Evolutionary conservation across 2,329 filamentous ascomycete genomes (phyloP), one percentile per base, ranked within the genome.

Genomic region (Fusarium papillatum): DNA sequence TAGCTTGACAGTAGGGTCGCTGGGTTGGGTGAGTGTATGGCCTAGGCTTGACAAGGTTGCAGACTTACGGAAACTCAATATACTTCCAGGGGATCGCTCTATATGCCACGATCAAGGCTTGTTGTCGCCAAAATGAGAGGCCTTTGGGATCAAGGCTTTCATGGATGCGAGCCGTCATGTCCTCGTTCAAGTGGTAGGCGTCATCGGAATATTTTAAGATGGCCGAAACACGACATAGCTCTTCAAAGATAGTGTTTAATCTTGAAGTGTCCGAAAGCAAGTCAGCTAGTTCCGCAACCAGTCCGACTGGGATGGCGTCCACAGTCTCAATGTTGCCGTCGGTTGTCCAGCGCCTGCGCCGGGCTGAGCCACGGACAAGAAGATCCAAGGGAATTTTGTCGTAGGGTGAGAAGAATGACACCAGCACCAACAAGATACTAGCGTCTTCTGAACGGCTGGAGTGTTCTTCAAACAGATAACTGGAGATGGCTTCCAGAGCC

Each of bases 241-340:
- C 74, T 41, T 22, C 34, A 68, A 78, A 69, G 17, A 68, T 59
- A 13, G 22, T 48, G 60, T 16, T 55, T 50, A 78, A 53, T 64
- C 72, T 68, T 46, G 60, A 55, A 7, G 17, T 14, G 59, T 78
- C 57, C 24, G 76, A 62, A 14, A 78, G 46, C 7, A 78, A 61
- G 17, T 64, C 59, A 29, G 50, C 26, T 36, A 78, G 48, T 41
- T 62, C 71, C 11, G 64, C 26, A 41, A 53, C 50, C 59, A 78
- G 46, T 16, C 76, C 76, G 64, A 66, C 55, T 4, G 14, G 84
- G 82, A 26, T 84, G 82, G 78, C 85, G 73, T 72, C 83, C 82
- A n/a, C 65, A 68, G 41, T 72, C 69, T 78, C 76, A 53, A 77
- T 62, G 10, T 75, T 43, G 24, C 76, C 76, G 19, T 77, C 65